Evolutionary conservation across 129 eudicot genomes (phyloP), one percentile per base, ranked within the genome.

Genomic region (Sambucus nigra): DNA sequence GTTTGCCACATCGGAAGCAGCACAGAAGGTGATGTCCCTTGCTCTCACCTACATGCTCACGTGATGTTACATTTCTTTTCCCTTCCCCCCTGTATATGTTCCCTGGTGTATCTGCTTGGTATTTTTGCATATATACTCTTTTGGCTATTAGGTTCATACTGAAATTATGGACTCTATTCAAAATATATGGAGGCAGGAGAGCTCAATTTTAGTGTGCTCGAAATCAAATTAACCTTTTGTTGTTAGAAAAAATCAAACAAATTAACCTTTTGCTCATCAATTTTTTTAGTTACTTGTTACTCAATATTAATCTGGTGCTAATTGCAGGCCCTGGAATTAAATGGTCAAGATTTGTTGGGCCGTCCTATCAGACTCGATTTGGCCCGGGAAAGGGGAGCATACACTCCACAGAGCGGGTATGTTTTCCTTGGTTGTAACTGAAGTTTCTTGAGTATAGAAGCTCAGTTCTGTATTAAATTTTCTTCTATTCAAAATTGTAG

Each of bases 1-100:
- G 27, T 66, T 66, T 57, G 50, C 49, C 2, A 66, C 71, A 18
- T 27, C 38, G 6, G 71, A 66, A 35, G 64, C 38, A 15, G 71
- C 71, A 1, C 50, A 56, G n/a, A 66, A 66, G 64, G 71, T 66
- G 22, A 5, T 6, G 8, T 44, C 16, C 49, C n/a, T 15, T 44
- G 20, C n/a, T n/a, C n/a, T n/a, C 13, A 17, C 0, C 18, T 2
- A 10, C 11, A 54, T 54, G 17, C 25, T 54, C 26, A 54, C 4
- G 25, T 0, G 31, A 18, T 2, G 15, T 27, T 20, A 0, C 4
- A 12, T 20, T 22, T 25, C 22, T 26, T n/a, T n/a, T n/a, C n/a
- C n/a, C n/a, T n/a, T n/a, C n/a, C n/a, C n/a, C n/a, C n/a, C n/a
- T n/a, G n/a, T n/a, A n/a, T n/a, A n/a, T n/a, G n/a, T n/a, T n/a